Percentiles rank a stretch among this genome's conserved stretches.
Conservation (phyloP, 805 yeast species). For the Cephaloascus albidus region DNA sequence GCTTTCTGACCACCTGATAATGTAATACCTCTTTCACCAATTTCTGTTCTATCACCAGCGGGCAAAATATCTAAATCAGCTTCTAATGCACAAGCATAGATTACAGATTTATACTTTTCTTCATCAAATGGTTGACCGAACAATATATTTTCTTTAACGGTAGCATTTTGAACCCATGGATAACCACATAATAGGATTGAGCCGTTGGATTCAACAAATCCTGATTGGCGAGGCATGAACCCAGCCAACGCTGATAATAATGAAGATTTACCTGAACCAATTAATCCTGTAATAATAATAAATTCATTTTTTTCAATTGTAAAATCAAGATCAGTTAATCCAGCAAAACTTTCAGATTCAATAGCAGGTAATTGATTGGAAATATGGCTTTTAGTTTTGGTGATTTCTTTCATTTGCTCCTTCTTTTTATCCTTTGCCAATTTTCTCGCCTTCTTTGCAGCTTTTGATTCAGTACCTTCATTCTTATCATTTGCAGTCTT, state of each 20-base stretch:
- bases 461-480: constrained; percentile 1
- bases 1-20: constrained; percentile 30
- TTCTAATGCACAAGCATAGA: constrained; percentile 20
- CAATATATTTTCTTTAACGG: constrained; percentile 21
- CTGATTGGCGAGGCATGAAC: constrained; percentile 20
- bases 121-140: constrained; percentile 17
- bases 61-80: constrained; percentile 21
- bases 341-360: constrained; percentile 12
- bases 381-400: constrained; percentile 2
- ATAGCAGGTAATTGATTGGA: constrained; percentile 5
- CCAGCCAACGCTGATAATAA: constrained; percentile 26
- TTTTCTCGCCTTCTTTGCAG: constrained; percentile 5
- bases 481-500: not conserved
- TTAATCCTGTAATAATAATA: constrained; percentile 23
- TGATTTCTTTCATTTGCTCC: too few species aligned
- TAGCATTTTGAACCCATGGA: constrained; percentile 27
- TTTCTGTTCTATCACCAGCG: constrained; percentile 25
- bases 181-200: constrained; percentile 19
- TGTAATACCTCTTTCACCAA: constrained; percentile 27
- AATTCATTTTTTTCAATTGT: constrained; percentile 21
- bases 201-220: constrained; percentile 18
- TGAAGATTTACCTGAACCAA: constrained; percentile 27
- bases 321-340: constrained; percentile 17
- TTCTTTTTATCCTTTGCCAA: constrained; percentile 6
- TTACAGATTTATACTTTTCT: constrained; percentile 14